A percentile compares a stretch with the other conserved stretches of the same genome.
Evolutionary conservation across 2,329 filamentous ascomycete species (phyloP).

Genomic region (Paraphaeosphaeria sporulosa): DNA sequence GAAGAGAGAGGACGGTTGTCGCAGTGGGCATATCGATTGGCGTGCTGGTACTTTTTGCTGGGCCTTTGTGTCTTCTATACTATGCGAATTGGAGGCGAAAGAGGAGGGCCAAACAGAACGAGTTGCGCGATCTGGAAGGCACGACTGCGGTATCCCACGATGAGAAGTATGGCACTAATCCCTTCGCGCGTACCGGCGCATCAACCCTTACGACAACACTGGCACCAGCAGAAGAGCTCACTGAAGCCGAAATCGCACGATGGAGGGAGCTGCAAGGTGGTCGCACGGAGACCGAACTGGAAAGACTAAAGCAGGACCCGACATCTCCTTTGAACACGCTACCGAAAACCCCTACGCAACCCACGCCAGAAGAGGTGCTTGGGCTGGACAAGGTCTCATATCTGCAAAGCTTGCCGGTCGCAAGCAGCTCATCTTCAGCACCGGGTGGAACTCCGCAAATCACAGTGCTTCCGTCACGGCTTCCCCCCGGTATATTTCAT

Average conservation of each 20-base stretch:
- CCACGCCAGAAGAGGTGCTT: conserved; percentile 18
- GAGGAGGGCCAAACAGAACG: not conserved
- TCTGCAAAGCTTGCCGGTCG: not conserved
- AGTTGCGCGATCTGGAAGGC: conserved; percentile 7
- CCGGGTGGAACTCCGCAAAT: not conserved
- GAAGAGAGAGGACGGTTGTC: conserved; percentile 9
- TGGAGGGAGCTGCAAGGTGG: not conserved
- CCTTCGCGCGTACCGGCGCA: not conserved
- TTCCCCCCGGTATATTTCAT: conserved; percentile 13
- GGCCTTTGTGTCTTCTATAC: conserved; percentile 5
- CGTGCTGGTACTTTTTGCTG: conserved; percentile 8
- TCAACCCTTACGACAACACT: not conserved
- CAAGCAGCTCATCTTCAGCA: not conserved
- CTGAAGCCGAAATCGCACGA: not conserved
- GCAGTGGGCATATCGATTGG: conserved; percentile 9
- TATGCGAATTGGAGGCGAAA: conserved; percentile 3
- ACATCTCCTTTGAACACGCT: not conserved
- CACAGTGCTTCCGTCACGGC: conserved; percentile 11
- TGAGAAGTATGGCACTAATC: conserved; percentile 3
- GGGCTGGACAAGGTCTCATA: conserved; percentile 20
- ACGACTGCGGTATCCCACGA: conserved; percentile 9
- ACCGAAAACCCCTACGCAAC: not conserved
- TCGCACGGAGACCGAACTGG: not conserved
- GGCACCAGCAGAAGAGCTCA: not conserved
- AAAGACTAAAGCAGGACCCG: conserved; percentile 4